A percentile compares a stretch with the other conserved stretches of the same genome.
Conservation (phyloP, 345 rosid genomes). For the Arabis alpina region DNA sequence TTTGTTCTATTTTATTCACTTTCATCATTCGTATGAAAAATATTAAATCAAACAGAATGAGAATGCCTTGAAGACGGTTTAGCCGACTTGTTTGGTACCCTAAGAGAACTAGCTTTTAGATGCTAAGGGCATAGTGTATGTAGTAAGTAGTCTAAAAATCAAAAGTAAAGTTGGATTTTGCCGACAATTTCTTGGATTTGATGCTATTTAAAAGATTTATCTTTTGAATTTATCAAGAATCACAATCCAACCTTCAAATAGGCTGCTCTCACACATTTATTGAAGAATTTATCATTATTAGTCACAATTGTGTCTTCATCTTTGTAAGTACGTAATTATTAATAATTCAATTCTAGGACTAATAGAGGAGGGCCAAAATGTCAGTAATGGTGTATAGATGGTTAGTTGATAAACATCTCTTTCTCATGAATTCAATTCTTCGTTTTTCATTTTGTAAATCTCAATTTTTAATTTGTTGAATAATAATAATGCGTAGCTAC, state of each 20-base stretch:
- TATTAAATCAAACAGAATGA: conserved; percentile 2
- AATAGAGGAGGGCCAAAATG: conserved; percentile 32
- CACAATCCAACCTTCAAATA: conserved; percentile 19
- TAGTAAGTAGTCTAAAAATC: conserved; percentile 28
- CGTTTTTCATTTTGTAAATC: not conserved
- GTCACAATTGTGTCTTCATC: conserved; percentile 31
- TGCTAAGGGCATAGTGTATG: not conserved
- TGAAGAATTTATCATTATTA: conserved; percentile 26
- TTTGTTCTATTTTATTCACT: not conserved
- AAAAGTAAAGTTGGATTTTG: conserved; percentile 38
- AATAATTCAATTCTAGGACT: conserved; percentile 24
- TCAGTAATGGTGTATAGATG: conserved; percentile 34
- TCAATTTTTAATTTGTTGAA: not conserved
- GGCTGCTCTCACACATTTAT: conserved; percentile 24
- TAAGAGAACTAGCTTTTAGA: conserved; percentile 16
- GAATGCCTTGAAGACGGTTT: conserved; percentile 11
- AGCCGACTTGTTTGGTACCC: conserved; percentile 25
- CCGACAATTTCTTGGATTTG: conserved; percentile 41
- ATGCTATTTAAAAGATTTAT: conserved; percentile 29
- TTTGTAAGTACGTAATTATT: conserved; percentile 26
- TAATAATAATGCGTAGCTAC: not conserved
- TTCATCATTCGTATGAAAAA: not conserved
- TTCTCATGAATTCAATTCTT: conserved; percentile 29
- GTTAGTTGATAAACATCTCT: conserved; percentile 42
- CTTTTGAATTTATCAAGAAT: conserved; percentile 14